A percentile compares a stretch with the other conserved stretches of the same genome.
phyloP scores from a whole-genome alignment of 768 basidiomycete species.

The Clitopilus passeckerianus region DNA sequence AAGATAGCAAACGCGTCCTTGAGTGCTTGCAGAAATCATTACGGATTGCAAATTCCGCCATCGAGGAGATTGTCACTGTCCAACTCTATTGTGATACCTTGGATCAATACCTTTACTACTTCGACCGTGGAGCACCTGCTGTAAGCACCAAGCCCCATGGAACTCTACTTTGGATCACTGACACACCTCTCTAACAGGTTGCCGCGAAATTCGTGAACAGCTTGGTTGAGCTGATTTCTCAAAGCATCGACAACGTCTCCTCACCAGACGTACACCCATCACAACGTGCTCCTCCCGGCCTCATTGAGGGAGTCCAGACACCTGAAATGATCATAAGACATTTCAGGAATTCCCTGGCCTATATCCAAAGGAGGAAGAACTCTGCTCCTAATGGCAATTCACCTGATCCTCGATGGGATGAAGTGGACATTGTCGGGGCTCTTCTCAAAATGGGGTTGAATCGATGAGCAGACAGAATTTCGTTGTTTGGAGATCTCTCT shows the following conservation, averaged over 20 bases:
- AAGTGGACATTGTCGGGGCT: conserved; percentile 87
- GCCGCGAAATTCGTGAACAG: conserved; percentile 96
- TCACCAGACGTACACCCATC: conserved; percentile 87
- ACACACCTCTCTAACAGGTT: conserved; percentile 40
- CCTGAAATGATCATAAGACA: conserved; percentile 93
- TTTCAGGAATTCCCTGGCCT: conserved; percentile 84
- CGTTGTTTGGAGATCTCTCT: not conserved
- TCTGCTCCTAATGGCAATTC: conserved; percentile 32
- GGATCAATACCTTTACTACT: conserved; percentile 94
- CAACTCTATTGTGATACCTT: conserved; percentile 96
- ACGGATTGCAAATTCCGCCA: conserved; percentile 92
- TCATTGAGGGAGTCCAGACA: conserved; percentile 88
- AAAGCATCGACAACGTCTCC: conserved; percentile 88
- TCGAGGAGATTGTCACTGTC: conserved; percentile 94
- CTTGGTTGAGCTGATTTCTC: conserved; percentile 91
- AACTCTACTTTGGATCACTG: not conserved
- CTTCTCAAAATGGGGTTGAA: conserved; percentile 83
- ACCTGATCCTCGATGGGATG: conserved; percentile 65
- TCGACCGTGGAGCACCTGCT: conserved; percentile 88
- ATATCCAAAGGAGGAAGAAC: conserved; percentile 76
- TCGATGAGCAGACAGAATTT: conserved; percentile 29
- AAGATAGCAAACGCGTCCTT: conserved; percentile 95
- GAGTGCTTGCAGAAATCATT: conserved; percentile 97
- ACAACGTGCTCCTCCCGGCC: conserved; percentile 80
- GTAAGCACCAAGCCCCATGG: conserved; percentile 33